phyloP scores from a whole-genome alignment of 1,139 yeast genomes.

The Zygotorulaspora mrakii region DNA sequence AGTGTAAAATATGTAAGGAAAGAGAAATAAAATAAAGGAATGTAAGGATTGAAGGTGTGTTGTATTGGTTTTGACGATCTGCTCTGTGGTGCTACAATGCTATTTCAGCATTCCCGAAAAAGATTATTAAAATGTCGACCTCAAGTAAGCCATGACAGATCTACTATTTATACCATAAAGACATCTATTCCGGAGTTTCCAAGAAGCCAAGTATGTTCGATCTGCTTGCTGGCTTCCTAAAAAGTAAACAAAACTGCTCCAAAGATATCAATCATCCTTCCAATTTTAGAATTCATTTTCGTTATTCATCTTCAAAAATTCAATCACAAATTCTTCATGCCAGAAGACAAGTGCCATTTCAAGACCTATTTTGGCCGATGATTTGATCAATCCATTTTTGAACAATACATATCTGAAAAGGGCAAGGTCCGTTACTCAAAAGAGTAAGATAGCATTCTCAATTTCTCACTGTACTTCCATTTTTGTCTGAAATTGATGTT shows the following conservation, averaged over 20 bases:
- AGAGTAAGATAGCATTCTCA: not conserved
- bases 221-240: conserved; percentile 2
- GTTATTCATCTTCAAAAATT: no score
- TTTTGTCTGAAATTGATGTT: not conserved
- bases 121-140: not conserved
- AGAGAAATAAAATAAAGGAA: not conserved
- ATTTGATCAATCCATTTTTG: not conserved
- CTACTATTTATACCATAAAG: conserved; percentile 1
- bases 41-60: not conserved
- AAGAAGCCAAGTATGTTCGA: not conserved
- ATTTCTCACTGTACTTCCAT: not conserved
- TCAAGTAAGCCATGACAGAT: not conserved
- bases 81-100: not conserved
- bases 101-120: not conserved
- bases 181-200: not conserved
- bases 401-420: no score
- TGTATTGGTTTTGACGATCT: not conserved
- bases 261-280: not conserved
- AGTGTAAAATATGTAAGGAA: no score
- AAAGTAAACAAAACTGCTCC: conserved; percentile 1
- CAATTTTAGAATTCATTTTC: not conserved
- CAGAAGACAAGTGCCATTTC: not conserved
- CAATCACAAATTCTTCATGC: not conserved
- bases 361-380: not conserved
- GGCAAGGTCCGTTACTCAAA: no score